Evolutionary conservation across 495 filamentous ascomycete species (phyloP).

Genomic region (Aspergillus cristatus): DNA sequence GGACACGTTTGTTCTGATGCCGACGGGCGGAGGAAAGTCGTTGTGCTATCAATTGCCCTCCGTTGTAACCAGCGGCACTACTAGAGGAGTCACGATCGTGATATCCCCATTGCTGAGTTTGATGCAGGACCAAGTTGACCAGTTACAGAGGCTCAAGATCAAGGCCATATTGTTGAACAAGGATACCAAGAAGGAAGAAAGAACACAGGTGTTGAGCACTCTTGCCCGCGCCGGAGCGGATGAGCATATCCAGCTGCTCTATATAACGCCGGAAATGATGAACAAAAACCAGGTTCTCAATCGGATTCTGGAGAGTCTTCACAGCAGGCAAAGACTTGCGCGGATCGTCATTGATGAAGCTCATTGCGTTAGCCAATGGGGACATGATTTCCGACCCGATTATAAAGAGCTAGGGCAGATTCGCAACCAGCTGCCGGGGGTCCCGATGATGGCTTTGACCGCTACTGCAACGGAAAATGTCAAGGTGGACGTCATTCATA

Average conservation of each 20-base stretch:
- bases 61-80: constrained; percentile 70
- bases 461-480: constrained; percentile 93
- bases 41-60: constrained; percentile 94
- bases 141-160: constrained; percentile 66
- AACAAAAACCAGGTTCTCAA: constrained; percentile 61
- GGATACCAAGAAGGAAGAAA: constrained; percentile 49
- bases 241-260: constrained; percentile 69
- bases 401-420: constrained; percentile 79
- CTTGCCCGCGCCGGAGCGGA: constrained; percentile 57
- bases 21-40: constrained; percentile 93
- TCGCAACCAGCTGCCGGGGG: constrained; percentile 55
- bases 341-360: constrained; percentile 96
- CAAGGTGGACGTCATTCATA: constrained; percentile 78
- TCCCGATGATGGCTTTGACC: constrained; percentile 89
- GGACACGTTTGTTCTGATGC: constrained; percentile 93
- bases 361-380: constrained; percentile 98
- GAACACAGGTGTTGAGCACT: constrained; percentile 47
- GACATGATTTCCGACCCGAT: constrained; percentile 95
- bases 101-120: constrained; percentile 90
- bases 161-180: constrained; percentile 70
- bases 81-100: constrained; percentile 80
- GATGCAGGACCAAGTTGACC: constrained; percentile 91
- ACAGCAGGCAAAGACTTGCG: constrained; percentile 60
- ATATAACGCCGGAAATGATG: constrained; percentile 96
- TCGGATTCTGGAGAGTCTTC: constrained; percentile 50